Evolutionary conservation across 768 basidiomycete genomes (phyloP).

Genomic region (Agrocybe pediades): DNA sequence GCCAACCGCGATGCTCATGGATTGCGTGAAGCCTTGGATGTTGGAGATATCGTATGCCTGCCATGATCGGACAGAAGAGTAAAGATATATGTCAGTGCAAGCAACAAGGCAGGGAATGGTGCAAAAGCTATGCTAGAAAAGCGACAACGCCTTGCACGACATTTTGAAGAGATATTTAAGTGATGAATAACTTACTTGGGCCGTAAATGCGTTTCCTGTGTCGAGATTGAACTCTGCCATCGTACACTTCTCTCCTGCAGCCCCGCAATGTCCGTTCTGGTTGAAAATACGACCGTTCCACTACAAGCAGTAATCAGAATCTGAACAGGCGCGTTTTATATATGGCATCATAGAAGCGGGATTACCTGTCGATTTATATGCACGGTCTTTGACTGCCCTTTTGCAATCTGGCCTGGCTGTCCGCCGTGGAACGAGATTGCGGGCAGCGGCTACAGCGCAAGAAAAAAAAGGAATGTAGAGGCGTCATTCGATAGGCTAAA

Average conservation of each 20-base stretch:
- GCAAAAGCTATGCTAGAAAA: too few species aligned
- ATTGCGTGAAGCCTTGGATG: conserved; percentile 44
- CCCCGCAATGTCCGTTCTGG: conserved; percentile 37
- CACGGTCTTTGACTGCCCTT: conserved; percentile 29
- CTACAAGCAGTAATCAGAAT: conserved; percentile 13
- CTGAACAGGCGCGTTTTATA: too few species aligned
- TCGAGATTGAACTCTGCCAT: conserved; percentile 42
- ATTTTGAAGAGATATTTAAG: too few species aligned
- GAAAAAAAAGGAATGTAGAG: not conserved
- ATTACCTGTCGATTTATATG: conserved; percentile 29
- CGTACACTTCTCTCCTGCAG: conserved; percentile 39
- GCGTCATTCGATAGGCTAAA: not conserved
- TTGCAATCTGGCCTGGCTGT: conserved; percentile 30
- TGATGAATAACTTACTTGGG: conserved; percentile 20
- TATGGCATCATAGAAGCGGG: not conserved
- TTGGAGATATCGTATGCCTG: conserved; percentile 46
- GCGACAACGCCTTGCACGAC: too few species aligned
- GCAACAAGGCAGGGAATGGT: not conserved
- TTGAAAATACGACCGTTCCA: conserved; percentile 45
- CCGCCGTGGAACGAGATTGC: conserved; percentile 34
- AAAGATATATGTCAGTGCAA: not conserved
- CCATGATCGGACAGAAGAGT: not conserved
- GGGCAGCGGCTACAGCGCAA: conserved; percentile 25
- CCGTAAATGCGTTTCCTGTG: conserved; percentile 27
- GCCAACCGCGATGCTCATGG: conserved; percentile 33